Percentiles rank a stretch among this genome's conserved stretches.
Conservation (phyloP, 192 early-diverging fungal genomes). For the Pecoramyces ruminantium region DNA sequence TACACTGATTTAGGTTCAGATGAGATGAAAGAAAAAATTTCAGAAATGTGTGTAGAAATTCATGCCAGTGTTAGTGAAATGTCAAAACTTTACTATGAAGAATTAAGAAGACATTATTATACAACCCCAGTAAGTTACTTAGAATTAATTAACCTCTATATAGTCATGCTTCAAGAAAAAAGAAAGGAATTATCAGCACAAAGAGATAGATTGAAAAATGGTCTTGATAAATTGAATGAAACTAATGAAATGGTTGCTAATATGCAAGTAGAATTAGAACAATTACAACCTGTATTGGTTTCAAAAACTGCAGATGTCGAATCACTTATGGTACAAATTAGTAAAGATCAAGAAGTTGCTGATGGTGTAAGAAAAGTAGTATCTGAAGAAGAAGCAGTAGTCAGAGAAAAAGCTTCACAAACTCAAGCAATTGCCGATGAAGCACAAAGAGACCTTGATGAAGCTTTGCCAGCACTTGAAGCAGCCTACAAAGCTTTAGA, state of each 20-base stretch:
- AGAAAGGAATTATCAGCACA: constrained; percentile 27
- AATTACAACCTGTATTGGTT: constrained; percentile 31
- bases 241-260: constrained; percentile 40
- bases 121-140: constrained; percentile 41
- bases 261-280: constrained; percentile 39
- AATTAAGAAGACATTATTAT: constrained; percentile 30
- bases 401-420: constrained; percentile 27
- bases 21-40: constrained; percentile 33
- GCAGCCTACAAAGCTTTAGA: constrained; percentile 39
- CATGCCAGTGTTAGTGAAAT: constrained; percentile 29
- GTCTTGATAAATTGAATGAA: constrained; percentile 31
- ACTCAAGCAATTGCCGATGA: constrained; percentile 39
- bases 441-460: constrained; percentile 35
- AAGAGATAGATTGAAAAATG: constrained; percentile 28
- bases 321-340: constrained; percentile 38
- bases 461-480: constrained; percentile 33
- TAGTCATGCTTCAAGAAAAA: constrained; percentile 37
- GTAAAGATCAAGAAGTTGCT: constrained; percentile 42
- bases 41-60: constrained; percentile 39
- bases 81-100: constrained; percentile 25
- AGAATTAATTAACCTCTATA: constrained; percentile 39
- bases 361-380: constrained; percentile 42
- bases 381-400: constrained; percentile 34
- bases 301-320: constrained; percentile 28
- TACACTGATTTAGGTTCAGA: constrained; percentile 39